Base-by-base conservation (phyloP, 768 basidiomycete genomes). In the Termitomyces heimii region DNA sequence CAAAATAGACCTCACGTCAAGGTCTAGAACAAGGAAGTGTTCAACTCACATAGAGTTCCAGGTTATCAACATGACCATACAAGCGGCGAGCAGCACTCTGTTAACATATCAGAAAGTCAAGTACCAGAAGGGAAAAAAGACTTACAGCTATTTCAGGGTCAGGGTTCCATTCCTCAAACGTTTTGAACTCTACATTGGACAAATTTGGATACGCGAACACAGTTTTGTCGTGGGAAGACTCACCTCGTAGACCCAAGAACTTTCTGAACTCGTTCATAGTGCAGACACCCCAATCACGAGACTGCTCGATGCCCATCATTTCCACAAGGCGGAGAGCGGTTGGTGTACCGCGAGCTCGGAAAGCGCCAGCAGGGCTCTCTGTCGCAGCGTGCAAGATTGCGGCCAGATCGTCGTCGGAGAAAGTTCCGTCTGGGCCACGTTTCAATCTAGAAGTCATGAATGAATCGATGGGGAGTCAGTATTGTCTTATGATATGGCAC, bases 181-280 rank as follows among this genome's bases (percentile, higher is more conserved):
- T 71, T 18, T 71, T 66, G 57, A 77, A 80, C 51, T 70, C 76
- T 76, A 26, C 14, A 50, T 31, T 43, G 29, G 3, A 18, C 42
- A 26, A 13, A 51, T 6, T 35, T 18, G 50, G 50, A 53, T 56
- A 54, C 22, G 9, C 20, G 9, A n/a, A 37, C 5, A 18, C 18
- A 48, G 12, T 14, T 37, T n/a, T 2, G 16, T 35, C 18, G 44
- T n/a, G n/a, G n/a, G n/a, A n/a, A 16, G 37, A 66, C 71, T 13
- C 35, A 74, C 76, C 67, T 63, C 75, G 76, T 18, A 83, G 65
- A 13, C 78, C 78, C 39, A 83, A 59, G 68, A 78, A 79, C 63
- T 71, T 63, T 45, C 82, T 70, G 67, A 82, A 83, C 65, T 82
- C 81, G 55, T 83, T 84, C 75, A 82, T 75, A 4, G 79, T 76